phyloP scores from a whole-genome alignment of 208 protist species.

The Crithidia mellificae region DNA sequence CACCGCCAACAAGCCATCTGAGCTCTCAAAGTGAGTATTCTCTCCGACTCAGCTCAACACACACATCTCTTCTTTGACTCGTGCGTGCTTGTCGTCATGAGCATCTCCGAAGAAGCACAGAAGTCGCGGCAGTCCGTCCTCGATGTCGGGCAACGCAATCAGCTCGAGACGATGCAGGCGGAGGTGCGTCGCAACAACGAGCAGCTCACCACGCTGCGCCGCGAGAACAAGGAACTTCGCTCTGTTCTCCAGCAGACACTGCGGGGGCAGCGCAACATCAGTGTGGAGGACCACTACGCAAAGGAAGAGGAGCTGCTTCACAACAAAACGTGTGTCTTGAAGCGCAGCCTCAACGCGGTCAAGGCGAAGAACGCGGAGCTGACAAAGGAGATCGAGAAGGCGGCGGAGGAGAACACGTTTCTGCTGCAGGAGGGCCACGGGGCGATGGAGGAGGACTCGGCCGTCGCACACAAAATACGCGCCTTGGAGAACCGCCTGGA shows the following conservation, averaged over 20 bases:
- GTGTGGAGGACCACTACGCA: slow-evolving; percentile 73
- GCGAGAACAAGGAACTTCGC: slow-evolving; percentile 89
- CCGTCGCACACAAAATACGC: slow-evolving; percentile 92
- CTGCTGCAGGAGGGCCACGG: slow-evolving; percentile 60
- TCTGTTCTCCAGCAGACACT: slow-evolving; percentile 48
- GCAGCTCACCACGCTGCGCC: slow-evolving; percentile 72
- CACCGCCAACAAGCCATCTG: too few species aligned
- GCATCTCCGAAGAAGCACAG: slow-evolving; percentile 8
- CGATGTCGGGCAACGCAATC: slow-evolving; percentile 87
- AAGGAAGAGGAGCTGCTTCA: slow-evolving; percentile 79
- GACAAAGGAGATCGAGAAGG: slow-evolving; percentile 56
- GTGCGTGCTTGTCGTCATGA: slow-evolving; percentile 2
- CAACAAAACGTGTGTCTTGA: slow-evolving; percentile 81
- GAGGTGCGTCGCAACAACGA: slow-evolving; percentile 90
- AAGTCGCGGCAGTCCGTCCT: slow-evolving; percentile 77
- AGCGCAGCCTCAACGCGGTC: slow-evolving; percentile 85
- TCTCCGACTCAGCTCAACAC: too few species aligned
- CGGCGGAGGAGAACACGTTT: slow-evolving; percentile 50
- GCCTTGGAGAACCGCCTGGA: slow-evolving; percentile 95
- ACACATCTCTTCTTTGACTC: too few species aligned
- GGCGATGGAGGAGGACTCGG: slow-evolving; percentile 64
- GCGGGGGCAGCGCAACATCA: slow-evolving; percentile 60
- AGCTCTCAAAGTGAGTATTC: too few species aligned
- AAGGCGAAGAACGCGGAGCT: slow-evolving; percentile 78
- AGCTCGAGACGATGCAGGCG: slow-evolving; percentile 77